Percentiles rank a stretch among this genome's conserved stretches.
phyloP scores from a whole-genome alignment of 73 alveolate genomes.

The Uronychia binucleata region DNA sequence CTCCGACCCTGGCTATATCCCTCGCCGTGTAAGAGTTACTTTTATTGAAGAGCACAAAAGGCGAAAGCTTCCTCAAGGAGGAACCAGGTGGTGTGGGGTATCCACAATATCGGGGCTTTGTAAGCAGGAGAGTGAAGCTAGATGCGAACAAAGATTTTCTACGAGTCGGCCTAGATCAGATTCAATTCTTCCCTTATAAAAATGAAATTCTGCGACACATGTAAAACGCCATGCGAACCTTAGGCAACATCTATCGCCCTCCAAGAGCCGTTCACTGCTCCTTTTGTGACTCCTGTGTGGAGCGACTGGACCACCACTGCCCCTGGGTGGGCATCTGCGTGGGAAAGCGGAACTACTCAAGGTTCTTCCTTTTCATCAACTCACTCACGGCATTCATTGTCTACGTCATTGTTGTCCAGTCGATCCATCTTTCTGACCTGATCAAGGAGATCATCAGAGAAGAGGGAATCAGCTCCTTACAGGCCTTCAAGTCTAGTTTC shows the following conservation, averaged over 20 bases:
- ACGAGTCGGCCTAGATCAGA: background rate
- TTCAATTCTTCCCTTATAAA: background rate
- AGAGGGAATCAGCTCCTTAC: background rate
- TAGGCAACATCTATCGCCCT: slow-evolving; percentile 19
- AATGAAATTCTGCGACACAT: background rate
- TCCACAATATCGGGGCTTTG: background rate
- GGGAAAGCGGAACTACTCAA: slow-evolving; percentile 4
- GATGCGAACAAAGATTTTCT: background rate
- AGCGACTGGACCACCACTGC: slow-evolving; percentile 25
- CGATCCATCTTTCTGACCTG: background rate
- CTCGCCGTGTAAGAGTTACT: background rate
- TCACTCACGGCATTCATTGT: background rate
- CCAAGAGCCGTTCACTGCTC: slow-evolving; percentile 26
- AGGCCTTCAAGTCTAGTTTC: background rate
- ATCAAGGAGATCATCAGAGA: background rate
- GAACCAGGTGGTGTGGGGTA: background rate
- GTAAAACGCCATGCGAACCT: too few relatives aligned
- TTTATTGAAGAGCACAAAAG: too few relatives aligned
- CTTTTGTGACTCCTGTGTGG: slow-evolving; percentile 24
- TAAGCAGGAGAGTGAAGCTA: background rate
- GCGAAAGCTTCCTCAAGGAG: background rate
- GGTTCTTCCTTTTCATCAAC: slow-evolving; percentile 12
- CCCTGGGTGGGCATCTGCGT: slow-evolving; percentile 32
- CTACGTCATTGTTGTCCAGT: background rate
- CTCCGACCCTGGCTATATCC: background rate